phyloP scores from a whole-genome alignment of 129 eudicot genomes.

The Erigeron canadensis region DNA sequence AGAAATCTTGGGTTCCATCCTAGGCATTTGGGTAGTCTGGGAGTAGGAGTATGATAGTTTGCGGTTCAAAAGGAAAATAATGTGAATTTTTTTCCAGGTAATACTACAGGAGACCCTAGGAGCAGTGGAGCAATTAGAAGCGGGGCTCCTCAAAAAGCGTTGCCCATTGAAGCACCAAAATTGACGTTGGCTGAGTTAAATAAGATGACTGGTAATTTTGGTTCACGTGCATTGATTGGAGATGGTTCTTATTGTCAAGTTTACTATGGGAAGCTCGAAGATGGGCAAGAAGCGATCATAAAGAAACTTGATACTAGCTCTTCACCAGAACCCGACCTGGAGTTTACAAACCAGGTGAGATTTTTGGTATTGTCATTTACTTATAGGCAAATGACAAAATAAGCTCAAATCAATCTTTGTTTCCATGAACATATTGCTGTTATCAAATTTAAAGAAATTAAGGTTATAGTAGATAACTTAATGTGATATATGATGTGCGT shows the following conservation, averaged over 20 bases:
- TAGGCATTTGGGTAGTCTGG: no score
- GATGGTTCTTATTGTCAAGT: slow-evolving; percentile 71
- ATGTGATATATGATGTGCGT: no score
- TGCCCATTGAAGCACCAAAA: slow-evolving; percentile 53
- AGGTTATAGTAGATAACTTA: no score
- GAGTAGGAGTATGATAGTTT: no score
- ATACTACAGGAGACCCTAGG: slow-evolving; percentile 63
- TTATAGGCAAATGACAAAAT: background rate
- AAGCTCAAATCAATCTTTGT: background rate
- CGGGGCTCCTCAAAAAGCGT: slow-evolving; percentile 36
- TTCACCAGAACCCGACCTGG: slow-evolving; percentile 45
- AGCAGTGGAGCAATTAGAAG: slow-evolving; percentile 32
- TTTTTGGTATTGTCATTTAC: background rate
- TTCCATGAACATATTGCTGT: background rate
- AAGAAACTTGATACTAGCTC: slow-evolving; percentile 58
- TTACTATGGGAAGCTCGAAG: slow-evolving; percentile 43
- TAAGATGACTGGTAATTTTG: slow-evolving; percentile 45
- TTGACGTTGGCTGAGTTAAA: slow-evolving; percentile 48
- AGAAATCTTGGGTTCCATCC: no score
- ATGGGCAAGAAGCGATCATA: slow-evolving; percentile 41
- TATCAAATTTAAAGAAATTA: no score
- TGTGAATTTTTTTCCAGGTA: slow-evolving; percentile 37
- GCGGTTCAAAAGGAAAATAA: no score
- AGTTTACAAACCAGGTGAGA: slow-evolving; percentile 52
- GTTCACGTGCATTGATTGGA: slow-evolving; percentile 49